Evolutionary conservation across 1,284 basidiomycete species (phyloP).

Genomic region (Flammula alnicola): DNA sequence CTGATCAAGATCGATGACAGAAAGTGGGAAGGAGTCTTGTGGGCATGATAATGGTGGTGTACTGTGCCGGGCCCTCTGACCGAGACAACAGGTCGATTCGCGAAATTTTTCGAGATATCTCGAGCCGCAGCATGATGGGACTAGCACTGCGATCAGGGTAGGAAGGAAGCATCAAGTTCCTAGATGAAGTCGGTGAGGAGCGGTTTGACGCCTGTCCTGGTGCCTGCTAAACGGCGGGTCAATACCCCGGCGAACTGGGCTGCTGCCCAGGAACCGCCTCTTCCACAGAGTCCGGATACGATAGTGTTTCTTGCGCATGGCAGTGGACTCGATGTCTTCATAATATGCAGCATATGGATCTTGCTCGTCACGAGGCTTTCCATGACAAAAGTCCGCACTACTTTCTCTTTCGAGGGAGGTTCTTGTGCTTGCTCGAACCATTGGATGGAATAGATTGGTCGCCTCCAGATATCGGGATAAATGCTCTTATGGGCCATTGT

Average conservation of each 20-base stretch:
- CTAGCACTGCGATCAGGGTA: slow-evolving; percentile 18
- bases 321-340: slow-evolving; percentile 36
- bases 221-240: slow-evolving; percentile 45
- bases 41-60: slow-evolving; percentile 23
- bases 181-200: slow-evolving; percentile 15
- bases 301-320: slow-evolving; percentile 23
- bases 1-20: slow-evolving; percentile 51
- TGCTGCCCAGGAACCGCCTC: slow-evolving; percentile 52
- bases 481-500: slow-evolving; percentile 45
- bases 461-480: slow-evolving; percentile 54
- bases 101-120: slow-evolving; percentile 45
- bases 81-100: slow-evolving; percentile 38
- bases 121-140: slow-evolving; percentile 30
- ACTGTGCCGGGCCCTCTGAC: slow-evolving; percentile 29
- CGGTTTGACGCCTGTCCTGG: slow-evolving; percentile 13
- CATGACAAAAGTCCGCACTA: slow-evolving; percentile 10
- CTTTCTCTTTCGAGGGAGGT: slow-evolving; percentile 16
- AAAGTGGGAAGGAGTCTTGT: slow-evolving; percentile 43
- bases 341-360: slow-evolving; percentile 35
- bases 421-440: slow-evolving; percentile 53
- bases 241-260: slow-evolving; percentile 52
- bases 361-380: slow-evolving; percentile 12
- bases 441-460: slow-evolving; percentile 52
- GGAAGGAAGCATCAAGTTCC: slow-evolving; percentile 10
- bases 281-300: slow-evolving; percentile 20